Evolutionary conservation across 305 asterid genomes (phyloP).

Genomic region (Solanum aculeatissimum): DNA sequence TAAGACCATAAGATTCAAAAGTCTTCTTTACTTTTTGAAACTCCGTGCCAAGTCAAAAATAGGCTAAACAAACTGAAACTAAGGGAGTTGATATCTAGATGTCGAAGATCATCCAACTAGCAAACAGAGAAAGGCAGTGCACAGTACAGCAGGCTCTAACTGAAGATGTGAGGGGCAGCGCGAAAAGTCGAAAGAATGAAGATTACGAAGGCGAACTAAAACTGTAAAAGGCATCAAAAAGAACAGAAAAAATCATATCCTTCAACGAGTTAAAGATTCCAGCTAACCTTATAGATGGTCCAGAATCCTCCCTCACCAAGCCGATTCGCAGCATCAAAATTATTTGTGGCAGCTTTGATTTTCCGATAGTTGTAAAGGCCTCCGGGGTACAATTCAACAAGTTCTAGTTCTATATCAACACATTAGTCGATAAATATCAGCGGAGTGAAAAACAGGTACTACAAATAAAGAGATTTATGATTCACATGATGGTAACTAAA

Average conservation of each 20-base stretch:
- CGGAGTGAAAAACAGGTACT: not conserved
- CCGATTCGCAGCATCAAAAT: not conserved
- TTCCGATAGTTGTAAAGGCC: not conserved
- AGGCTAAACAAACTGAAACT: not conserved
- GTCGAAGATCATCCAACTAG: not conserved
- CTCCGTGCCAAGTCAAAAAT: not conserved
- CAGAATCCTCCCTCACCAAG: conserved; percentile 13
- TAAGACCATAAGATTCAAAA: not conserved
- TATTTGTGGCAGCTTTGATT: conserved; percentile 7
- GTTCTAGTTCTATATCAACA: not conserved
- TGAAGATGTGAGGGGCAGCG: not conserved
- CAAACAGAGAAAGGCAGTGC: not conserved
- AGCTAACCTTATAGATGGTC: conserved; percentile 1
- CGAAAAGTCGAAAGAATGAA: not conserved
- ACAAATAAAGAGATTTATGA: not conserved
- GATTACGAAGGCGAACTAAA: not conserved
- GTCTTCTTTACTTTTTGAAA: not conserved
- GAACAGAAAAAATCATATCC: not conserved
- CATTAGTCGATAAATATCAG: not conserved
- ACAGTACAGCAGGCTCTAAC: not conserved
- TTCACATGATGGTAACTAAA: not conserved
- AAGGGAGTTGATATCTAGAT: not conserved
- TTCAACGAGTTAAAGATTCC: not conserved
- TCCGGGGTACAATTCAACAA: conserved; percentile 7
- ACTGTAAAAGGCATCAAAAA: not conserved